These are phyloP conservation scores for Chalara sp. DNA, from an alignment of 2,329 filamentous ascomycete genomes.

Conservation along the genomic window DNA sequence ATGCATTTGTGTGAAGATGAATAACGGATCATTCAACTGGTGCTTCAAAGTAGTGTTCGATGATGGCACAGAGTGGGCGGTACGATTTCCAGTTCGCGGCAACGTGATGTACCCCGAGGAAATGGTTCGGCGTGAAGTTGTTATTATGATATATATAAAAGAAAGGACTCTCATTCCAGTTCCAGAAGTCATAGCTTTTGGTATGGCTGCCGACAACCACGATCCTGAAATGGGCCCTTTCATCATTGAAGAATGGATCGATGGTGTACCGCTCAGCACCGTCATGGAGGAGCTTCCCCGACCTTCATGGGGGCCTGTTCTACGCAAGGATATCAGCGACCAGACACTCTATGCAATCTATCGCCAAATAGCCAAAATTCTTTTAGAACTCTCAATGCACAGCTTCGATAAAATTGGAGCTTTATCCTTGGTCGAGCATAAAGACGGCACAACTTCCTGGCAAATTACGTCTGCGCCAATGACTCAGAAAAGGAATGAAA, in stretches of 20 bases:
- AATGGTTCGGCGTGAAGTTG: constrained; percentile 11
- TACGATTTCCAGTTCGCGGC: constrained; percentile 10
- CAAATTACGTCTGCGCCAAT: too few relatives aligned
- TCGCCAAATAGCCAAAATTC: constrained; percentile 10
- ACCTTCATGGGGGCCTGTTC: constrained; percentile 6
- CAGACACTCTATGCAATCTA: constrained; percentile 7
- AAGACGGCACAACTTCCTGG: too few relatives aligned
- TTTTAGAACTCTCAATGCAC: constrained; percentile 11
- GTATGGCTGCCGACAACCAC: constrained; percentile 20
- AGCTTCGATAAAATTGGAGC: constrained; percentile 10
- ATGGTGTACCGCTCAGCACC: constrained; percentile 9
- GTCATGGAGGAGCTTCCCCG: constrained; percentile 11
- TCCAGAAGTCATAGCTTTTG: constrained; percentile 23
- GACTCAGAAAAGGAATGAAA: too few relatives aligned
- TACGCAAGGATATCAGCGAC: constrained; percentile 11
- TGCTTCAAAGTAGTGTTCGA: constrained; percentile 7
- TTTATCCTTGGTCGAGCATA: constrained; percentile 1
- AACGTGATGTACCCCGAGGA: constrained; percentile 11
- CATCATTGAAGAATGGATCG: constrained; percentile 11
- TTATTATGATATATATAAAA: constrained; percentile 9
- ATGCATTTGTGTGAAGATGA: constrained; percentile 6
- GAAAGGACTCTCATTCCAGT: constrained; percentile 12
- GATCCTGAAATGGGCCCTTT: constrained; percentile 10
- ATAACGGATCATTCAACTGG: constrained; percentile 5
- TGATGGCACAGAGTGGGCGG: constrained; percentile 7